A percentile compares a stretch with the other conserved stretches of the same genome.
Conservation (phyloP, 352 stramenopile species). For the Blastocystis sp. region DNA sequence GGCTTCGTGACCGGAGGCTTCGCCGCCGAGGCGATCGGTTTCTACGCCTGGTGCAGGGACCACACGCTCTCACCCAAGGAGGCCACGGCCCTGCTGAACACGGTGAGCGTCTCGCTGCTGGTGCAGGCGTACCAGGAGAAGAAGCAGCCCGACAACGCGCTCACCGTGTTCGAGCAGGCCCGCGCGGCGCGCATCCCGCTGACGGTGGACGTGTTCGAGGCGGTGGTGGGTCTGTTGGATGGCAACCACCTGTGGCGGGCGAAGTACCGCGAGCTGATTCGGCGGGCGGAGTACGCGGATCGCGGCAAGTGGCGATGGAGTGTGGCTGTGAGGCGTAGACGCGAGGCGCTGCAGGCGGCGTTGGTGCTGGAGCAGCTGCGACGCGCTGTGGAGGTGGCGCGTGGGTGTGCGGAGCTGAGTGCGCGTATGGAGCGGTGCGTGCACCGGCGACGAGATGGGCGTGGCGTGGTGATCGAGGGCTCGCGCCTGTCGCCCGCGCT, state of each 20-base stretch:
- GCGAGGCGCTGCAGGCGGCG: conserved; percentile 13
- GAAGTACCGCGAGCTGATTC: conserved; percentile 29
- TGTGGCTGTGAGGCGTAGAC: conserved; percentile 12
- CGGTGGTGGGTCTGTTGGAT: conserved; percentile 9
- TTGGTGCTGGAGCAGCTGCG: conserved; percentile 37
- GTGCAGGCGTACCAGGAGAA: neutral
- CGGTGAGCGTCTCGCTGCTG: conserved; percentile 10
- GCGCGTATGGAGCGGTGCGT: neutral
- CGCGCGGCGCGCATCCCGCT: neutral
- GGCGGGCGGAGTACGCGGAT: neutral
- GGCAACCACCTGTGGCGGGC: neutral
- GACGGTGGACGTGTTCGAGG: conserved; percentile 39
- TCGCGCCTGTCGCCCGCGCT: neutral
- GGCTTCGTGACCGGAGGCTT: conserved; percentile 19
- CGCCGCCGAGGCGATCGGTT: conserved; percentile 20
- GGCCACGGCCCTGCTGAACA: neutral
- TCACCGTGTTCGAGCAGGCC: conserved; percentile 9
- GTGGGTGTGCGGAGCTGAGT: neutral
- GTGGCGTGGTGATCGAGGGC: conserved; percentile 18
- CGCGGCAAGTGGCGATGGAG: neutral
- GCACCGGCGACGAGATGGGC: neutral
- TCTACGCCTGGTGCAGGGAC: conserved; percentile 55
- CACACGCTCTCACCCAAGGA: neutral
- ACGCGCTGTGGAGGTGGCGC: neutral
- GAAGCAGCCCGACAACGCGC: neutral